Evolutionary conservation across 805 yeast species (phyloP), one percentile per base, ranked within the genome.

Genomic region (Candida quercuum): DNA sequence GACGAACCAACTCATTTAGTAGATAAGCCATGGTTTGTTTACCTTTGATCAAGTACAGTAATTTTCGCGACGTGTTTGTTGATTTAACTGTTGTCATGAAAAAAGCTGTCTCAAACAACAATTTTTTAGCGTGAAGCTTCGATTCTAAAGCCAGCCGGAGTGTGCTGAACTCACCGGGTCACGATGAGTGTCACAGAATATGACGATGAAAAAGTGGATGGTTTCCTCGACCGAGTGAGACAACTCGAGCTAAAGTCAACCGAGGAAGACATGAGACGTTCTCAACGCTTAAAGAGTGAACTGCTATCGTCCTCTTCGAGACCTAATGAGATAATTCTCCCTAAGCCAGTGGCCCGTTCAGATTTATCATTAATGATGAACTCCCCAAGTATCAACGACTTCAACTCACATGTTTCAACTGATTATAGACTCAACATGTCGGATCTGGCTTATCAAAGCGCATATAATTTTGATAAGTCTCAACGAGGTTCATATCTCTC

Each of bases 391-490:
- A 33, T 37, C 9, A 31, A 32, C 12, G 33, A 44, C 28, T 44
- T 46, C 37, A 48, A 48, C 18, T 27, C 40, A 36, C 51, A 58
- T 26, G 71, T 74, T 15, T 67, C 81, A 4, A 48, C 49, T 19
- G 65, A 66, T 8, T 72, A 70, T 33, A 75, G 79, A 55, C 38
- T 52, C 9, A 39, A 47, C 22, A 56, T 68, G 38, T 62, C 60
- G 43, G 61, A 65, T 6, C 66, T 82, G 48, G 71, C 79, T 63
- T 69, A 67, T 39, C 89, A 83, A 58, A 58, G 66, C 35, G 72
- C 81, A 4, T 84, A 91, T 61, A 79, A 77, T 46, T 51, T 57
- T 7, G 63, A 65, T 9, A 59, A 64, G 23, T 88, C 66, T 21
- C 11, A 21, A 5, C 15, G 7, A 28, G 30, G 7, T 15, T 7